phyloP scores from a whole-genome alignment of 2,329 filamentous ascomycete species.

The Sarocladium brachiariae region DNA sequence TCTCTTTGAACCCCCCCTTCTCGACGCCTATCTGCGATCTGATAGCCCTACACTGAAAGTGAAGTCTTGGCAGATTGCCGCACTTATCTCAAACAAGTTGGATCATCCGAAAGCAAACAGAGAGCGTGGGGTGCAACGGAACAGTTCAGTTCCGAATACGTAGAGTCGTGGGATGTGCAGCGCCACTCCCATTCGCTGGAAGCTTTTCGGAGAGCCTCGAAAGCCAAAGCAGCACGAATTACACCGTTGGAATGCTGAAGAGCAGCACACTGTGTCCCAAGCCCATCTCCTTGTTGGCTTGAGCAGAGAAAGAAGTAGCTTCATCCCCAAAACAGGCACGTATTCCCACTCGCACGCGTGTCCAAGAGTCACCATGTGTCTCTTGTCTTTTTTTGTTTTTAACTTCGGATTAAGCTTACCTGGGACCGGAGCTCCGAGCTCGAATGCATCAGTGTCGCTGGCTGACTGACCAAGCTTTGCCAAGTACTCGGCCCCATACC shows the following conservation, averaged over 20 bases:
- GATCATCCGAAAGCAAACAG: neutral
- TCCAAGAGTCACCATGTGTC: slow-evolving; percentile 1
- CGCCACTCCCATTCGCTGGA: neutral
- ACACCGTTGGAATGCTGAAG: neutral
- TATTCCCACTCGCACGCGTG: slow-evolving; percentile 2
- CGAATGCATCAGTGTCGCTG: neutral
- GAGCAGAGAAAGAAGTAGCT: slow-evolving; percentile 5
- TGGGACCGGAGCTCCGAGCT: slow-evolving; percentile 6
- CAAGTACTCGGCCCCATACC: slow-evolving; percentile 1
- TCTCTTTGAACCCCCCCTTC: no score
- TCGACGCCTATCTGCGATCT: neutral
- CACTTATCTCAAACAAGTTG: slow-evolving; percentile 6
- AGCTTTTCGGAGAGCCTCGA: slow-evolving; percentile 5
- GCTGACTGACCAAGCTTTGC: slow-evolving; percentile 4
- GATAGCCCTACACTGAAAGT: neutral
- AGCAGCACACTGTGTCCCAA: neutral
- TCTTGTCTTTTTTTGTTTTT: neutral
- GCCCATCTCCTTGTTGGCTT: no score
- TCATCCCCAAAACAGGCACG: neutral
- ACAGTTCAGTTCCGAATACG: neutral
- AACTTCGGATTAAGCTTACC: slow-evolving; percentile 6
- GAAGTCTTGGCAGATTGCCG: neutral
- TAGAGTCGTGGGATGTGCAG: slow-evolving; percentile 3
- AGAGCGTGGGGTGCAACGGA: slow-evolving; percentile 1
- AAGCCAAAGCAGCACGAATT: neutral